Evolutionary conservation across 352 stramenopile genomes (phyloP), one percentile per base, ranked within the genome.

Genomic region (Phytopythium montanum): DNA sequence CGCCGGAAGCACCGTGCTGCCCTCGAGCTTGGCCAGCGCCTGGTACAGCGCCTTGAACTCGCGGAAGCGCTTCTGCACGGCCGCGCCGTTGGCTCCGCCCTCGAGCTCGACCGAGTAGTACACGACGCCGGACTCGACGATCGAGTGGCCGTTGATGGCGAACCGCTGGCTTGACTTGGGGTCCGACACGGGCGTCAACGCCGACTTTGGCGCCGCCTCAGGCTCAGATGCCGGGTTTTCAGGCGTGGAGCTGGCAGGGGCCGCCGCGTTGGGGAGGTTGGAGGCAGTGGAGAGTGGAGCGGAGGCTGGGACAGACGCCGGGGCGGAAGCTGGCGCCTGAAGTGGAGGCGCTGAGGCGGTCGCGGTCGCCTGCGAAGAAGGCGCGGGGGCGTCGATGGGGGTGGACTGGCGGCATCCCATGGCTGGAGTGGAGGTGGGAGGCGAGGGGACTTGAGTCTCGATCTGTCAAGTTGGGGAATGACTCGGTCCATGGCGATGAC

Each of bases 41-140:
- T 65, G 62, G 55, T 93, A 76, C 10, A 94, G 67, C 41, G 68
- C 59, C 73, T 93, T 93, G 60, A 94, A 94, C 62, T 93, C 85
- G 59, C 82, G 90, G 69, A 77, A 92, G 62, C 83, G 83, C 65
- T 84, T 88, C 66, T 91, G 88, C 53, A 87, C 66, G 28, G 54
- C 54, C 14, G 16, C 57, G 21, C 26, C 38, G 18, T 9, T 4
- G 5, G 73, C 65, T 45, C 68, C 67, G 29, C 87, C 69, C 1
- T 52, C 56, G 2, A 73, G 34, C 54, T 88, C 70, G 29, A 94
- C 56, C 13, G 72, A 61, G 81, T 94, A 94, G 51, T 78, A 88
- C 3, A 92, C 85, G 8, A 90, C 68, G 28, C 83, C 81, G 2
- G 73, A 46, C 12, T 86, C 78, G 19, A 79, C 74, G 71, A 94